Conservation (phyloP, 1,284 basidiomycete genomes). For the Sporisorium exsertum region DNA sequence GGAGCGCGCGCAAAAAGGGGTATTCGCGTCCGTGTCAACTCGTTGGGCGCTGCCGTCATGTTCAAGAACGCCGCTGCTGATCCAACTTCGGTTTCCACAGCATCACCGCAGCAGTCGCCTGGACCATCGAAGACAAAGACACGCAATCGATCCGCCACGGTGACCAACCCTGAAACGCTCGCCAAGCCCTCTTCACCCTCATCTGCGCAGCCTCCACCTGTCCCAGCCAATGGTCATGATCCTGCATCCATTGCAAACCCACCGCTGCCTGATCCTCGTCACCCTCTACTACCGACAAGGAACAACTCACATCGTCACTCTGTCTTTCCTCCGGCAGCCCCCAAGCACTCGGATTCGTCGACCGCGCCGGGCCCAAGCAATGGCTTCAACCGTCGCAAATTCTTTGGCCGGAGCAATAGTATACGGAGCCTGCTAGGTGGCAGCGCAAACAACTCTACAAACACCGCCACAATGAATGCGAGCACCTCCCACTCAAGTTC, state of each 20-base stretch:
- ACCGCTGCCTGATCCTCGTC: constrained; percentile 4
- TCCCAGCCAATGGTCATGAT: not conserved
- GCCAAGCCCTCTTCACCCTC: not conserved
- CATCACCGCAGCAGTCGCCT: not conserved
- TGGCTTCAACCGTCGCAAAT: constrained; percentile 44
- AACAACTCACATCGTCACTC: not conserved
- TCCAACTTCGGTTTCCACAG: not conserved
- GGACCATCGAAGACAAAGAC: constrained; percentile 7
- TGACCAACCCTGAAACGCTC: not conserved
- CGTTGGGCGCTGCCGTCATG: constrained; percentile 31
- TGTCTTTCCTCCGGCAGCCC: not conserved
- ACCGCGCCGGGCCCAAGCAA: not conserved
- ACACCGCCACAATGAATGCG: not conserved
- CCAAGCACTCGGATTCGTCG: not conserved
- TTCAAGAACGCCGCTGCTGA: constrained; percentile 17
- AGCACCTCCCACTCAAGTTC: constrained; percentile 1
- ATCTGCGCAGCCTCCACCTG: not conserved
- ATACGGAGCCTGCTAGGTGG: constrained; percentile 38
- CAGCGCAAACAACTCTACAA: not conserved
- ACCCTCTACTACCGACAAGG: not conserved
- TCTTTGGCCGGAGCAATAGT: constrained; percentile 51
- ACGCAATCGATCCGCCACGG: constrained; percentile 27
- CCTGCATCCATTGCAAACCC: constrained; percentile 6
- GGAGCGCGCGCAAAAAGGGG: constrained; percentile 17
- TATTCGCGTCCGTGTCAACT: constrained; percentile 38